Evolutionary conservation across 1,284 basidiomycete species (phyloP).

Genomic region (Ceratobasidium sp.): DNA sequence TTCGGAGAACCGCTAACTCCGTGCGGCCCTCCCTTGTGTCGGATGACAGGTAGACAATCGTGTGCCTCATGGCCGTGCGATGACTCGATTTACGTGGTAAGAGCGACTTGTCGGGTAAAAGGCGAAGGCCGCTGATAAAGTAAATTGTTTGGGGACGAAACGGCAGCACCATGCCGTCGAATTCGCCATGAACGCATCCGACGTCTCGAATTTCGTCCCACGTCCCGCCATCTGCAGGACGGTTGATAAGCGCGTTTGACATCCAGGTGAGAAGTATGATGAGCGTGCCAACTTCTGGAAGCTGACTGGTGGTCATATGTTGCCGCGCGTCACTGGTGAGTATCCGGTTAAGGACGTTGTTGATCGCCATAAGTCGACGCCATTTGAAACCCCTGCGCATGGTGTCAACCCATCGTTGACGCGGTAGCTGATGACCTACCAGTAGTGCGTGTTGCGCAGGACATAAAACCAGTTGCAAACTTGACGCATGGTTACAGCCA

Average conservation of each 20-base stretch:
- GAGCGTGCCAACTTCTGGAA: constrained; percentile 6
- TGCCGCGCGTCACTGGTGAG: neutral
- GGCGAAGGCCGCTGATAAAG: neutral
- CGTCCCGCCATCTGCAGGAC: constrained; percentile 1
- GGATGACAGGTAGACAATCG: neutral
- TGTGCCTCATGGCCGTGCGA: neutral
- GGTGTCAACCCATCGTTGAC: neutral
- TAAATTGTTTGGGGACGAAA: neutral
- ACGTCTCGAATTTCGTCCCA: neutral
- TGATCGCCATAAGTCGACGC: neutral
- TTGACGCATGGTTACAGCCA: neutral
- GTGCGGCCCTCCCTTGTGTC: too few species aligned
- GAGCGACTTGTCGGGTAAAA: neutral
- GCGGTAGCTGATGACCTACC: neutral
- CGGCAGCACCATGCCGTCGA: neutral
- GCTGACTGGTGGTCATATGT: neutral
- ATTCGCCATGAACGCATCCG: neutral
- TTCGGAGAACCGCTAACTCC: neutral
- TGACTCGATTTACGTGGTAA: neutral
- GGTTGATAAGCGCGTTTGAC: neutral
- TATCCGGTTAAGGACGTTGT: neutral
- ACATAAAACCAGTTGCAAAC: neutral
- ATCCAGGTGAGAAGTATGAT: neutral
- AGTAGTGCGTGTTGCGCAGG: neutral
- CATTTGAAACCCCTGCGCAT: neutral